Base-by-base conservation (phyloP, 768 basidiomycete species). In the Lactarius trivialis region DNA sequence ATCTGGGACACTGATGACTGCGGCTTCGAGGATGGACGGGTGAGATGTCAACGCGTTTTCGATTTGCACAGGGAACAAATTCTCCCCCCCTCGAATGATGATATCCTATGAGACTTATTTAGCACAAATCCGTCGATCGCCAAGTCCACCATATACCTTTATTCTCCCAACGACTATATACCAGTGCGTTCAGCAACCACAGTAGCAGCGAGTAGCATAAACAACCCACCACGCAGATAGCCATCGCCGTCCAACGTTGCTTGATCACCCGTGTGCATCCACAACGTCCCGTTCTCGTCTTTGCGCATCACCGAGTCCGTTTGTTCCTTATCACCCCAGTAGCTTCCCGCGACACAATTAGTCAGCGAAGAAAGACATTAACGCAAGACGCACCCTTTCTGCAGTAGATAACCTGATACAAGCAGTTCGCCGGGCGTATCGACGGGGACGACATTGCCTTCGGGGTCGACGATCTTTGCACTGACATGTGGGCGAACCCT, bases 81-180 rank as follows among this genome's bases (percentile, higher is more conserved):
- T 90, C 84, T 93, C 91, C 65, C 91, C 91, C 19, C 89, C 91
- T 21, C 91, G 85, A 65, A 93, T 92, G 67, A 93, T 91, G 56
- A 92, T 82, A 71, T 93, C 91, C 83, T 88, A 51, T 33, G 33
- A 15, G 24, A 39, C 37, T 17, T 30, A 37, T 58, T 1, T 49
- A 1, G 52, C 60, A 33, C 30, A 28, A 30, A 14, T 53, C 21
- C 37, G 28, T 28, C 24, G 4, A 28, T 32, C 33, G 3, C 28
- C 14, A n/a, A 19, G 17, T 14, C 43, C 4, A 0, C n/a, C 1
- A 65, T 72, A n/a, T 66, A 85, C 86, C 81, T 92, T 92, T 58
- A 85, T 86, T 61, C 90, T 78, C 50, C 89, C 85, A 52, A 91
- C 89, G 60, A 92, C 90, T 92, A 54, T 7, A 54, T 55, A 21